Conservation (phyloP, 176 grass and related monocot species). For the Calamus simplicifolius region DNA sequence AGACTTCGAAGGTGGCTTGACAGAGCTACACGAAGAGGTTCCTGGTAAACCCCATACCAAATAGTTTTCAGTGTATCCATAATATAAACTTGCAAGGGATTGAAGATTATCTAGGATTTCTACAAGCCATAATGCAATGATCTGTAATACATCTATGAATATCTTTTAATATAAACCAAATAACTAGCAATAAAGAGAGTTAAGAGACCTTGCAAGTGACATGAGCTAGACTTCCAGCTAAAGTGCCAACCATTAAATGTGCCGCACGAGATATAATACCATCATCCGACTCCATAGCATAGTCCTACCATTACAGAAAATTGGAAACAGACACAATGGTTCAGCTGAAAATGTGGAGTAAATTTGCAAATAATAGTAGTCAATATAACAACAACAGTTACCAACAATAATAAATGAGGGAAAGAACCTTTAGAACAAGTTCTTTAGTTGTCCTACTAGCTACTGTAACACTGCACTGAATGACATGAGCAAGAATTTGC, state of each 20-base stretch:
- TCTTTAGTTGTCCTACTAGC: constrained; percentile 91
- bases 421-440: constrained; percentile 81
- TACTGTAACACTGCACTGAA: constrained; percentile 96
- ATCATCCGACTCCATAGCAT: constrained; percentile 83
- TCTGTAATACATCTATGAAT: no score
- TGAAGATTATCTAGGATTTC: no score
- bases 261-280: constrained; percentile 60
- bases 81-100: no score
- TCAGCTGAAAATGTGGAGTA: no score
- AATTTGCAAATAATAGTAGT: no score
- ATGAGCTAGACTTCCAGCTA: constrained; percentile 96
- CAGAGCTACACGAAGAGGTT: constrained; percentile 80
- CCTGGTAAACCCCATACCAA: constrained; percentile 25
- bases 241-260: constrained; percentile 88
- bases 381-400: no score
- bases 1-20: constrained; percentile 75
- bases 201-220: constrained; percentile 83
- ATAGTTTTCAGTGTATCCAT: no score
- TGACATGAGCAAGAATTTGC: constrained; percentile 87
- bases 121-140: no score
- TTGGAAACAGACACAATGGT: constrained; percentile 1
- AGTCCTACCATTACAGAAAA: constrained; percentile 49
- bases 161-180: no score
- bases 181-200: constrained; percentile 5
- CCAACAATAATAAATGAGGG: no score